A percentile compares a stretch with the other conserved stretches of the same genome.
Evolutionary conservation across 2,329 filamentous ascomycete genomes (phyloP).

Genomic region (Trichophyton benhamiae): DNA sequence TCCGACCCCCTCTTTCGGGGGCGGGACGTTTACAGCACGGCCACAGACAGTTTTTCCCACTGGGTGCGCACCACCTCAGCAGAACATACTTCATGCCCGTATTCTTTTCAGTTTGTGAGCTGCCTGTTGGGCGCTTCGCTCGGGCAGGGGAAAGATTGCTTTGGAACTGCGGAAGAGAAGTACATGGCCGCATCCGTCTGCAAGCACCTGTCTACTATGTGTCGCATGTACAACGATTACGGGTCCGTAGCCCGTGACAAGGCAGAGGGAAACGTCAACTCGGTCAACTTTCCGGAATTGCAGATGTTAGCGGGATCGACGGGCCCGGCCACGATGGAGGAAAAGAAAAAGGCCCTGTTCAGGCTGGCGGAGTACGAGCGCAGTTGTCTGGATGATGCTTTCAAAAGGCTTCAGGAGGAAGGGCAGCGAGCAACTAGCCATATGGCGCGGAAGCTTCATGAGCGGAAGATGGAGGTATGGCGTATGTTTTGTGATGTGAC

Average conservation of each 20-base stretch:
- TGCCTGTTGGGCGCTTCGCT: too few species aligned
- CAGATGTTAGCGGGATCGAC: conserved; percentile 7
- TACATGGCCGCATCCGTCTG: conserved; percentile 9
- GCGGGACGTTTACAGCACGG: too few species aligned
- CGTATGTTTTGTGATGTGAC: conserved; percentile 23
- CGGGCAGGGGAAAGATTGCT: too few species aligned
- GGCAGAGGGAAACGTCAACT: conserved; percentile 24
- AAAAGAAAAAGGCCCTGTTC: not conserved
- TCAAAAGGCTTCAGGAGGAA: not conserved
- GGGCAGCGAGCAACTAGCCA: not conserved
- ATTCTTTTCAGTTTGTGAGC: not conserved
- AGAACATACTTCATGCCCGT: not conserved
- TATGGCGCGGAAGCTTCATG: too few species aligned
- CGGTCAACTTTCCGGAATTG: conserved; percentile 25
- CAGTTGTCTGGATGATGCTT: not conserved
- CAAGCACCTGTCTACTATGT: conserved; percentile 20
- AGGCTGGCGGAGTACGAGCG: not conserved
- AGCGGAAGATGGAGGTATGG: too few species aligned
- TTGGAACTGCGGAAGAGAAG: too few species aligned
- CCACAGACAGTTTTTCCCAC: not conserved
- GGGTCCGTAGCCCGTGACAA: conserved; percentile 21
- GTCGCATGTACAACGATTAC: conserved; percentile 26
- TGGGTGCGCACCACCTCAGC: conserved; percentile 1
- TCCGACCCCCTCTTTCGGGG: too few species aligned
- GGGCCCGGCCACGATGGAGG: not conserved